Evolutionary conservation across 352 stramenopile genomes (phyloP), one percentile per base, ranked within the genome.

Genomic region (Pythium apleroticum): DNA sequence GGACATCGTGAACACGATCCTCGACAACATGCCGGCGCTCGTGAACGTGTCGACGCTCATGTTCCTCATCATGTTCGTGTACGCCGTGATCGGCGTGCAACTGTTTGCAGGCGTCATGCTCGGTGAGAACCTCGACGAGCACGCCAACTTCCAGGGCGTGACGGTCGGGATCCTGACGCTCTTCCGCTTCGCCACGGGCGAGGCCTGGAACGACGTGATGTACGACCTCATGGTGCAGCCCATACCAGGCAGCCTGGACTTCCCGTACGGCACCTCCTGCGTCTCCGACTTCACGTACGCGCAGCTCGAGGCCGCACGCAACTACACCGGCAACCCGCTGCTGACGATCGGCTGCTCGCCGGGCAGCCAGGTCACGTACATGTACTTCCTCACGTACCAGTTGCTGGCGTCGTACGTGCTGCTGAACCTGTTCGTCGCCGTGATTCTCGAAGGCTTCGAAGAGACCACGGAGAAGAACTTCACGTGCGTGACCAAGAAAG

Each of bases 151-250:
- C 62, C 59, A 86, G 37, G 58, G 69, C 17, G 78, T 95, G 20
- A 46, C 48, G 1, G 74, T 67, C 2, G 80, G 79, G 19, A 73
- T 93, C 60, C 52, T 88, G 37, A 84, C 77, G 14, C 69, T 94
- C 20, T 91, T 95, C 54, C 73, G 84, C 5, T 81, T 85, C 30
- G 71, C 75, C 15, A 95, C 86, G 1, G 86, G 86, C 14, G 84
- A 95, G 63, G 78, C 71, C 1, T 93, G 80, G 76, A 93, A 92
- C 53, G 79, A 82, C 25, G 79, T 94, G 31, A 94, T 94, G 85
- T 81, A 94, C 71, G 80, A 93, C 56, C 52, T 81, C 24, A 82
- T 81, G 69, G 75, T 76, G 19, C n/a, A 73, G 41, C 66, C 70
- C 10, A 71, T 75, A 27, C 17, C 67, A 27, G 72, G 57, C 4